Conservation (phyloP, 495 filamentous ascomycete species). For the Lasiosphaeria ovina region DNA sequence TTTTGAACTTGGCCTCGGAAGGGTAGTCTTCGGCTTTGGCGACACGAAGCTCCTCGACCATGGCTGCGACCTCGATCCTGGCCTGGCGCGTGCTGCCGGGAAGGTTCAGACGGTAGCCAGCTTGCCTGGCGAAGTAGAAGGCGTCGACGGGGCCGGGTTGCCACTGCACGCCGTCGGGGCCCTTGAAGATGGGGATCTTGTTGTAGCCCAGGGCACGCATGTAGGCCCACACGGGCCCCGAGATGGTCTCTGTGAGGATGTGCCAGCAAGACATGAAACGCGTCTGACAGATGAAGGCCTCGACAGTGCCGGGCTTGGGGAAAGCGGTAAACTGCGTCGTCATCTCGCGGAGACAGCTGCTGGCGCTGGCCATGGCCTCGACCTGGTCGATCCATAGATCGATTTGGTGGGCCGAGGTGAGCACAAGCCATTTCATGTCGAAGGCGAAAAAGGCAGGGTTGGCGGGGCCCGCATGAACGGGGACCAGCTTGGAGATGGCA, state of each 20-base stretch:
- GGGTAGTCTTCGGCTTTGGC: constrained; percentile 13
- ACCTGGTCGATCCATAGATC: constrained; percentile 18
- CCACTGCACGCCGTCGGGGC: constrained; percentile 16
- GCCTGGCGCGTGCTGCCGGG: constrained; percentile 7
- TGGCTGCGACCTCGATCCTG: constrained; percentile 13
- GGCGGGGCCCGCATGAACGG: neutral
- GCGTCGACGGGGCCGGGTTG: constrained; percentile 19
- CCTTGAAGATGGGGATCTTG: constrained; percentile 19
- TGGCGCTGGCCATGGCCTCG: constrained; percentile 20
- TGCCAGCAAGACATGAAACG: constrained; percentile 20
- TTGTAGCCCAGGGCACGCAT: constrained; percentile 21
- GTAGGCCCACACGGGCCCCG: constrained; percentile 21
- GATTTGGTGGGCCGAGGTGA: constrained; percentile 12
- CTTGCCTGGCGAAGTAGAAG: constrained; percentile 17
- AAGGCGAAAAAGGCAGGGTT: constrained; percentile 13
- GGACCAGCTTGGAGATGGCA: constrained; percentile 10
- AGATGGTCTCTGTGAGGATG: constrained; percentile 22
- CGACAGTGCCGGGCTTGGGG: constrained; percentile 15
- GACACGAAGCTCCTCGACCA: constrained; percentile 23
- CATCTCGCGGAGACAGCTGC: constrained; percentile 15
- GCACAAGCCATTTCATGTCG: constrained; percentile 13
- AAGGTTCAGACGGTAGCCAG: constrained; percentile 10
- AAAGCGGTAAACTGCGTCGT: constrained; percentile 22
- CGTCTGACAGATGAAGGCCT: constrained; percentile 19
- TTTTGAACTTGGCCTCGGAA: constrained; percentile 9